Evolutionary conservation across 441 rosid species (phyloP), one percentile per base, ranked within the genome.

Genomic region (Adansonia madagascariensis): DNA sequence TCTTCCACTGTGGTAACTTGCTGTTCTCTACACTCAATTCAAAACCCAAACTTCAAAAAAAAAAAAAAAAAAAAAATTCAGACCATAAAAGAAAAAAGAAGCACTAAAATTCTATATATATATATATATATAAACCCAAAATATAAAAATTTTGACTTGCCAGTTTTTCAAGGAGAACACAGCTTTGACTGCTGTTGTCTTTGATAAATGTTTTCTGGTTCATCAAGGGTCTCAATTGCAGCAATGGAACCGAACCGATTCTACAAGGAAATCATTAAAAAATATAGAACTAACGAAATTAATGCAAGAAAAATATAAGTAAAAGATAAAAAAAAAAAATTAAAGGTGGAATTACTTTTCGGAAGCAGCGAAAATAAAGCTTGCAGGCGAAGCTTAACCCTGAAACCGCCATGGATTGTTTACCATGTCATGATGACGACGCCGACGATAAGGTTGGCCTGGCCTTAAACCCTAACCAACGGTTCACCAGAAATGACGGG

Each of bases 1-100:
- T 91, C 88, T 86, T 90, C 93, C 93, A 90, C 22, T 77, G 80
- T 43, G 84, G 74, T 56, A 49, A 70, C 66, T 82, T 83, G 49
- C 43, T 62, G 59, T 60, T 78, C 65, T 78, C 85, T 52, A 73
- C 81, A 76, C 81, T 55, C 41, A 57, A 82, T 76, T 79, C 52
- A 79, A 71, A 66, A 49, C 31, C 77, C 79, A 71, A 20, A 35
- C 0, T 50, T 17, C 46, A 6, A 2, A 56, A 57, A 55, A 6
- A 8, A 50, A 56, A n/a, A n/a, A n/a, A n/a, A n/a, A n/a, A n/a
- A n/a, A n/a, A n/a, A n/a, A n/a, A 27, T 27, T 27, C 31, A 27
- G 31, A 27, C 0, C 2, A 27, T 27, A 27, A 0, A 27, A 27
- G n/a, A 24, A 27, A 27, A 27, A 1, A 27, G 35, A 27, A 27